Evolutionary conservation across 1,284 basidiomycete genomes (phyloP), one percentile per base, ranked within the genome.

Genomic region (Moesziomyces antarcticus): DNA sequence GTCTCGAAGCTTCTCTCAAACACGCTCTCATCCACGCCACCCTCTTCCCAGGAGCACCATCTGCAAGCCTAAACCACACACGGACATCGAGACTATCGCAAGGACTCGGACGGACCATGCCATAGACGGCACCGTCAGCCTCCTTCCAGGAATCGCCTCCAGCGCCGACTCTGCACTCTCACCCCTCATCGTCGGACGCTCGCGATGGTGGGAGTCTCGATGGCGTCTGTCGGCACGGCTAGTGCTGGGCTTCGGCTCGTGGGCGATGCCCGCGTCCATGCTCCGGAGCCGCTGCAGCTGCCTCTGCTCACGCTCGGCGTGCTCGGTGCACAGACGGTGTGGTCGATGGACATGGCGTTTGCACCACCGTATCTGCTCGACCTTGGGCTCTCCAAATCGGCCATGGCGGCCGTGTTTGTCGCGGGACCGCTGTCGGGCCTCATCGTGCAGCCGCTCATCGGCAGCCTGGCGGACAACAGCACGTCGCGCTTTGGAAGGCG

Each of bases 361-460:
- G 79, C 79, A 6, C 65, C 76, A 1, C 77, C 80, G 1, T 83
- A 80, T 43, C 60, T 82, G 41, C 67, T 81, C 42, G 73, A 79
- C 13, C 57, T 82, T 1, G 82, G 82, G 3, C 58, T 83, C 3
- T 75, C 75, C 3, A 81, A 80, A 42, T 68, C 76, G 1, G 47
- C 72, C 27, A 79, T 78, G 64, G 77, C 82, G 5, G 59, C 78
- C 7, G 77, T 83, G 10, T 74, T 83, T 33, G 64, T 82, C 8
- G 82, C 77, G 1, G 82, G 80, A 1, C 82, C 82, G 0, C 54
- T 82, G 3, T 79, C 75, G 18, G 82, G 82, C 13, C 72, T 83
- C 7, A 64, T 83, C 14, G 84, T 85, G 2, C 85, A 86, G 61
- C 85, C 85, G 3, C 48, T 81, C 21, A 80, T 85, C 44, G 84